Base-by-base conservation (phyloP, 352 stramenopile species). In the Peronospora destructor region DNA sequence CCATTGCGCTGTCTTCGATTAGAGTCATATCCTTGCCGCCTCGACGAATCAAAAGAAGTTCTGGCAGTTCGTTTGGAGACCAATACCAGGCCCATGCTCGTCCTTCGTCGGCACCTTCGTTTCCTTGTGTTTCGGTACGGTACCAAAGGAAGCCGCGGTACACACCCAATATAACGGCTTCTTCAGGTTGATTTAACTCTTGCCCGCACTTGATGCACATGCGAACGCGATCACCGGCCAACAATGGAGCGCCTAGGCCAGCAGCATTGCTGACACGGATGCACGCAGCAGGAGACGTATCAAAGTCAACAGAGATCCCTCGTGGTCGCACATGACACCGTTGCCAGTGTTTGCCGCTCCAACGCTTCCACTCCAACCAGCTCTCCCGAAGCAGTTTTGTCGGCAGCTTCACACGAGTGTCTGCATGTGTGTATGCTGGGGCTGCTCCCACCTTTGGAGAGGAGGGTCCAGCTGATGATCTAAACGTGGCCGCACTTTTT, bases 1-100 rank as follows among this genome's bases (percentile, higher is more conserved):
- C 78, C 44, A 71, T 84, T 14, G 77, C 76, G 19, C 60, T 84
- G 56, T 91, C 88, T 41, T 91, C 76, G 23, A 91, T 71, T n/a
- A 88, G 53, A 1, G 77, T 91, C 76, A 93, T 90, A 50, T 94
- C 84, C 46, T 91, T 91, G 13, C 75, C 80, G n/a, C 73, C 69
- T 16, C 84, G 75, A 42, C 81, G 76, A 56, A 94, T 70, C 32
- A 94, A 48, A 45, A 93, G 56, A 9, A 94, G 60, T 42, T 93
- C 84, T 1, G 66, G 59, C 1, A 98, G 69, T 50, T 99, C 96
- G 38, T 74, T 92, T 56, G 95, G 66, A 35, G 95, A 87, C 76
- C 92, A 98, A 59, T 96, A 98, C 94, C 95, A 98, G 4, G 91
- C 87, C 93, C 85, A 98, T 49, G 71, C 78, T 56, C 62, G 96